Percentiles rank a stretch among this genome's conserved stretches.
phyloP scores from a whole-genome alignment of 2,329 filamentous ascomycete species.

The Aspergillus felis region DNA sequence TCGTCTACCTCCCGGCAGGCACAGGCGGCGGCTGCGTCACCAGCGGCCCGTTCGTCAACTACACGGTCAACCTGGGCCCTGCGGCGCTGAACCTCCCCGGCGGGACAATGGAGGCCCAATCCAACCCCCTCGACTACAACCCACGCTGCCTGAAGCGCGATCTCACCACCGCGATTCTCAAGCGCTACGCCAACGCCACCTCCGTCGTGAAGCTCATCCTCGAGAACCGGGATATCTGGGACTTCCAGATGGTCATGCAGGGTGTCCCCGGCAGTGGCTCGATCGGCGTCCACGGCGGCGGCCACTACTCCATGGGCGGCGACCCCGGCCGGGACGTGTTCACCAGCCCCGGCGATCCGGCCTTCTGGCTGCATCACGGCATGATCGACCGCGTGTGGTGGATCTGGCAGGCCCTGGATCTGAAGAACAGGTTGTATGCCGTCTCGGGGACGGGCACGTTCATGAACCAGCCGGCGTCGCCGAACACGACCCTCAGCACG shows the following conservation, averaged over 20 bases:
- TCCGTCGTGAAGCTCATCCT: conserved; percentile 20
- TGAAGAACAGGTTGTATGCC: conserved; percentile 29
- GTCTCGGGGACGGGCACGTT: conserved; percentile 46
- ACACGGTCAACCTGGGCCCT: conserved; percentile 5
- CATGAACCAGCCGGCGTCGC: conserved; percentile 40
- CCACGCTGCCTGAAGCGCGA: conserved; percentile 28
- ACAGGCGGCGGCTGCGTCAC: conserved; percentile 15
- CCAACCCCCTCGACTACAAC: conserved; percentile 23
- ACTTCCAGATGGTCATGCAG: conserved; percentile 39
- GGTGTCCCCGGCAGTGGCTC: conserved; percentile 29
- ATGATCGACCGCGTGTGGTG: conserved; percentile 48
- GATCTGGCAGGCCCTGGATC: conserved; percentile 49
- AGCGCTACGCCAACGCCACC: conserved; percentile 19
- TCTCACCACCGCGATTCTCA: conserved; percentile 18
- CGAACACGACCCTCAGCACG: conserved; percentile 46
- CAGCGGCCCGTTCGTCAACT: conserved; percentile 14
- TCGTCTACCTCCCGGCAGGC: conserved; percentile 41
- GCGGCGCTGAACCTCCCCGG: not conserved
- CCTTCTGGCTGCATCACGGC: conserved; percentile 48
- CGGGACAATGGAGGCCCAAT: not conserved
- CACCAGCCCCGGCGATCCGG: conserved; percentile 45
- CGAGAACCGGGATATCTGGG: conserved; percentile 21
- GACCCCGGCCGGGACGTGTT: conserved; percentile 44
- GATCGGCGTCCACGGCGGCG: conserved; percentile 44
- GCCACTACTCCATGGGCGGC: conserved; percentile 46